Conservation (phyloP, 768 basidiomycete genomes). For the Gyrodon lividus region DNA sequence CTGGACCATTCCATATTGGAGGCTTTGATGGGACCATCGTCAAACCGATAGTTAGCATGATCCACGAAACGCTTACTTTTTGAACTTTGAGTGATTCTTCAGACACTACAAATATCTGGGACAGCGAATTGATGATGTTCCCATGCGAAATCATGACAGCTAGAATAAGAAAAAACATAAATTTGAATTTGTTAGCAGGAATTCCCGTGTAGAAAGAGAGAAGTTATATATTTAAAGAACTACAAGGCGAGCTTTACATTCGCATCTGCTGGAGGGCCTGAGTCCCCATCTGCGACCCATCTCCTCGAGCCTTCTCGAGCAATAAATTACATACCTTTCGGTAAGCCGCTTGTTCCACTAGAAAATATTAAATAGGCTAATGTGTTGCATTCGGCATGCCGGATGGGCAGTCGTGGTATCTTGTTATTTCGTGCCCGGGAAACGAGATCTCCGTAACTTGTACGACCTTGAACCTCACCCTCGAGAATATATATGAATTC, state of each 20-base stretch:
- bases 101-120: constrained; percentile 36
- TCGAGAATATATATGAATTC: constrained; percentile 50
- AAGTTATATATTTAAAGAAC: not conserved
- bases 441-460: constrained; percentile 47
- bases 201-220: not conserved
- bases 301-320: not conserved
- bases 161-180: constrained; percentile 24
- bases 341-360: constrained; percentile 74
- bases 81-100: constrained; percentile 34
- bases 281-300: too few species aligned
- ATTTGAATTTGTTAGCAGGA: constrained; percentile 7
- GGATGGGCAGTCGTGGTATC: constrained; percentile 41
- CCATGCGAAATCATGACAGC: constrained; percentile 76
- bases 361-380: constrained; percentile 74
- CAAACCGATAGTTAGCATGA: not conserved
- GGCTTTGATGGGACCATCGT: constrained; percentile 29
- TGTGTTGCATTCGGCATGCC: constrained; percentile 48
- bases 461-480: constrained; percentile 40
- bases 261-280: too few species aligned
- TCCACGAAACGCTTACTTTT: constrained; percentile 33
- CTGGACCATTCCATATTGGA: constrained; percentile 39
- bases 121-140: constrained; percentile 49
- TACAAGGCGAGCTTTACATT: not conserved
- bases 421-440: constrained; percentile 35
- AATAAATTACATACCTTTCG: constrained; percentile 53